These are phyloP conservation scores for Penicillium sp. DNA, from an alignment of 2,329 filamentous ascomycete species.

Conservation along the genomic window DNA sequence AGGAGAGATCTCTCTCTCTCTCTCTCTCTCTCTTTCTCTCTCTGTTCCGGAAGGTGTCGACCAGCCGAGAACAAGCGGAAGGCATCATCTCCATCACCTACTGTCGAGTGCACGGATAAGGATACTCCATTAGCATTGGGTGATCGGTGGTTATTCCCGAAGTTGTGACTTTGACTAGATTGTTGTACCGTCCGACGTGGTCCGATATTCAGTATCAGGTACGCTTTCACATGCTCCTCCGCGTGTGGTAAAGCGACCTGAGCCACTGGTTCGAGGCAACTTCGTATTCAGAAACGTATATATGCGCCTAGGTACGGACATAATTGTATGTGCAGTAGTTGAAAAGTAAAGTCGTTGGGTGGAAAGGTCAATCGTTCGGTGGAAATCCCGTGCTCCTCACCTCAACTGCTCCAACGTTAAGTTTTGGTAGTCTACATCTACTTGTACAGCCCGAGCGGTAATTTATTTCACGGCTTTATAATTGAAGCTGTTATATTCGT, in stretches of 20 bases:
- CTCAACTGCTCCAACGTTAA: too few relatives aligned
- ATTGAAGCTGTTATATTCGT: neutral
- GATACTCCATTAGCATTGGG: constrained; percentile 5
- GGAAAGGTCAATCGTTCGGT: constrained; percentile 3
- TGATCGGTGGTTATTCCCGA: constrained; percentile 10
- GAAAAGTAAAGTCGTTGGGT: neutral
- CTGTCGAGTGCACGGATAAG: neutral
- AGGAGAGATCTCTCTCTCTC: constrained; percentile 2
- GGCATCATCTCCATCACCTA: neutral
- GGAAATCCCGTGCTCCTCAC: neutral
- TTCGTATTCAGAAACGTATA: neutral
- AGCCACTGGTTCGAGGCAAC: neutral
- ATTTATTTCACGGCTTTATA: neutral
- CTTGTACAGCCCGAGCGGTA: constrained; percentile 8
- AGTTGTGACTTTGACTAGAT: neutral
- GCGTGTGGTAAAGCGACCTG: neutral
- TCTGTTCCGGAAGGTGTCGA: neutral
- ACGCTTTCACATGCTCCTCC: neutral
- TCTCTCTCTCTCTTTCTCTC: too few relatives aligned
- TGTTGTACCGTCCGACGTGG: constrained; percentile 4
- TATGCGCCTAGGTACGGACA: too few relatives aligned
- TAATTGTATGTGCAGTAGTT: too few relatives aligned
- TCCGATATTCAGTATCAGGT: neutral
- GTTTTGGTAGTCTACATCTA: neutral
- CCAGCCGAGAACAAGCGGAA: neutral